Evolutionary conservation across 176 grass and related monocot genomes (phyloP).

Genomic region (Hyparrhenia diplandra): DNA sequence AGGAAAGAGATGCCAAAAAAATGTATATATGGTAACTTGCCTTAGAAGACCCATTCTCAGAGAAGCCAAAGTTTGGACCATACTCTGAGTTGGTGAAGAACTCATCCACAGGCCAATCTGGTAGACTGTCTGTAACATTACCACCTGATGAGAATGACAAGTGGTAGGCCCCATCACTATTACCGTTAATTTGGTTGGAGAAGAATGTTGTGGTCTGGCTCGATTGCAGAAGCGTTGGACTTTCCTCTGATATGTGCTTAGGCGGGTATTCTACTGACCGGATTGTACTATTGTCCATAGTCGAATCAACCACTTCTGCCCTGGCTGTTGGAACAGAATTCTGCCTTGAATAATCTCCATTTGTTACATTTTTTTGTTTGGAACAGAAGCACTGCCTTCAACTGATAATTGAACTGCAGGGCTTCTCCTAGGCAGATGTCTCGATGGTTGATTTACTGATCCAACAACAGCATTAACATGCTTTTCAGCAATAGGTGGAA

Average conservation of each 20-base stretch:
- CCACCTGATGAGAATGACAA: constrained; percentile 39
- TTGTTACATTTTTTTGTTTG: constrained; percentile 28
- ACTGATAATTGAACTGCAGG: constrained; percentile 14
- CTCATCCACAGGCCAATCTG: constrained; percentile 62
- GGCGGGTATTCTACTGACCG: constrained; percentile 13
- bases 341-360: constrained; percentile 22
- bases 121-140: constrained; percentile 30
- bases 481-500: constrained; percentile 35
- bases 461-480: constrained; percentile 9
- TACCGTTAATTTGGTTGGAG: constrained; percentile 39
- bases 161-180: constrained; percentile 30
- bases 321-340: constrained; percentile 29
- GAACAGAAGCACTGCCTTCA: constrained; percentile 27
- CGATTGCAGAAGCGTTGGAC: constrained; percentile 23
- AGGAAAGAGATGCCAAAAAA: not conserved
- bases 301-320: constrained; percentile 19
- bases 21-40: constrained; percentile 26
- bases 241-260: constrained; percentile 24
- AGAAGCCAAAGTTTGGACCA: constrained; percentile 47
- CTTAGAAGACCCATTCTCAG: constrained; percentile 61
- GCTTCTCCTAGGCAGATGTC: constrained; percentile 25
- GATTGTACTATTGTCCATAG: constrained; percentile 1
- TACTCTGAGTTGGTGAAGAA: constrained; percentile 56
- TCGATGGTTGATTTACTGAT: constrained; percentile 12
- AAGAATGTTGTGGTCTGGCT: constrained; percentile 20